phyloP scores from a whole-genome alignment of 78 protist species.

The Pigoraptor vietnamica region DNA sequence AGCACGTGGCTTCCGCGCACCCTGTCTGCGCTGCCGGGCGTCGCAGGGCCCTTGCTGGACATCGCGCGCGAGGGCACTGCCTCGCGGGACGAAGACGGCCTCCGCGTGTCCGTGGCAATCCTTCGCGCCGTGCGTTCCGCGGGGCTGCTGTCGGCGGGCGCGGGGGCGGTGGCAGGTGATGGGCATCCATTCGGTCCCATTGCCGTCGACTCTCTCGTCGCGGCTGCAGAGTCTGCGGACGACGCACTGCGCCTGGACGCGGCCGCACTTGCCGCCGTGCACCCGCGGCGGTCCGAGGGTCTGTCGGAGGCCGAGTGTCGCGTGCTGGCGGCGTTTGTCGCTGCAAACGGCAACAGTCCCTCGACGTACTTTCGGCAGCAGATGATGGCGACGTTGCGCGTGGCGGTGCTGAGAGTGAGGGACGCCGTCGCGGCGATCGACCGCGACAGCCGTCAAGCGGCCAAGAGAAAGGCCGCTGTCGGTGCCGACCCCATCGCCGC shows the following conservation, averaged over 20 bases:
- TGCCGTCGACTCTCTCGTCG: background rate
- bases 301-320: background rate
- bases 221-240: background rate
- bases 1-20: background rate
- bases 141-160: background rate
- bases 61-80: background rate
- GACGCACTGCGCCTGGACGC: background rate
- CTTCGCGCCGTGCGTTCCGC: background rate
- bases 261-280: background rate
- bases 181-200: background rate
- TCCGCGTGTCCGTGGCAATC: background rate
- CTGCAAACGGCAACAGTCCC: background rate
- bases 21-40: background rate
- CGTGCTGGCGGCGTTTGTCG: background rate
- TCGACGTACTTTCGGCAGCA: background rate
- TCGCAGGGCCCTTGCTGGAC: background rate
- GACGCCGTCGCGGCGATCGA: background rate
- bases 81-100: background rate
- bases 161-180: background rate
- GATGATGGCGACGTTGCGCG: background rate
- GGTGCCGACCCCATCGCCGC: background rate
- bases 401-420: background rate
- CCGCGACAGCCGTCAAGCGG: too few relatives aligned
- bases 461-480: background rate
- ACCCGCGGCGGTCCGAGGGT: background rate